Base-by-base conservation (phyloP, 2,329 filamentous ascomycete species). In the Didymellaceae sp. region DNA sequence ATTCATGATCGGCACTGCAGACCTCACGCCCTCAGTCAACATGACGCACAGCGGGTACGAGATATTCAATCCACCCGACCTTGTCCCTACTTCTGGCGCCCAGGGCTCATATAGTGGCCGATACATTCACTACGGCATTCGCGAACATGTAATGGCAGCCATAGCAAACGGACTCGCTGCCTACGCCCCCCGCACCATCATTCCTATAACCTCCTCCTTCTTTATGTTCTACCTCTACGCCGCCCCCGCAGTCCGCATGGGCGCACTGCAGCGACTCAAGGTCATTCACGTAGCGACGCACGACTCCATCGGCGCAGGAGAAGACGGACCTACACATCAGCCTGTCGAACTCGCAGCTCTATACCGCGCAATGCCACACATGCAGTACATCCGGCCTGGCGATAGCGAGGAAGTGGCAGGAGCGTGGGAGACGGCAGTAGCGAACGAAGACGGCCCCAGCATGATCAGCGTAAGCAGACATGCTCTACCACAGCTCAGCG, bases 1-100 rank as follows among this genome's bases (percentile, higher is more conserved):
- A 66, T 97, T 97, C 88, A 87, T 94, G 77, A 91, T 96, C 83
- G 77, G 90, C 80, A 62, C 52, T 6, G 44, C 54, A 28, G 87
- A 85, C 71, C 72, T 61, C 71, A 87, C 66, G 80, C 77, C 86
- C 79, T 57, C 57, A 0, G 55, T 64, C 11, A 69, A 68, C 58
- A 80, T 85, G 76, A 77, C 75, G 14, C 84, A 79, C 76, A 66
- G 70, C 5, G 73, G 71, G 35, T 78, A 79, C 55, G 68, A 33
- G 74, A 80, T 50, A 79, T 82, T 65, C 78, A 82, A 58, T 70
- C 77, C 50, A 70, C 67, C 69, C 1, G 50, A 54, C n/a, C 43
- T 70, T 2, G 47, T 60, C 21, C 59, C 59, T 4, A 61, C 52
- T 3, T 80, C 77, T 39, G 80, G 80, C 2, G 75, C 79, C 55